Percentiles rank a stretch among this genome's conserved stretches.
Evolutionary conservation across 73 alveolate genomes (phyloP).

Genomic region (Blepharisma japonicum): DNA sequence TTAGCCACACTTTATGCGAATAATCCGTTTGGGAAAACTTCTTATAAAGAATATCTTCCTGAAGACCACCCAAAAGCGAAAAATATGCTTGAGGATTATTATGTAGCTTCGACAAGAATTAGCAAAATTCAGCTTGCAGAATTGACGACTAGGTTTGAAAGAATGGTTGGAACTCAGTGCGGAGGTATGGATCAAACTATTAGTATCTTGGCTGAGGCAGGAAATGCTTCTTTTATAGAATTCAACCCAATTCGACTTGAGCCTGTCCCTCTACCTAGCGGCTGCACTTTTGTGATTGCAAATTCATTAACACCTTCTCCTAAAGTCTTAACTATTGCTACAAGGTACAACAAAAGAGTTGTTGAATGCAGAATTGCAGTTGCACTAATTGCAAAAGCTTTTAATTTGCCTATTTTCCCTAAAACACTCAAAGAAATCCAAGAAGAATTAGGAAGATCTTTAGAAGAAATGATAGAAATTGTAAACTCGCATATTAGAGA

Average conservation of each 20-base stretch:
- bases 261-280: constrained; percentile 62
- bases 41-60: constrained; percentile 29
- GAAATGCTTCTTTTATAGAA: constrained; percentile 62
- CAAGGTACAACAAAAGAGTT: constrained; percentile 80
- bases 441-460: constrained; percentile 40
- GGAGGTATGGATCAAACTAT: constrained; percentile 92
- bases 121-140: constrained; percentile 45
- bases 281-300: constrained; percentile 68
- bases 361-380: constrained; percentile 81
- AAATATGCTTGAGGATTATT: constrained; percentile 22
- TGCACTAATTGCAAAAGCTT: neutral
- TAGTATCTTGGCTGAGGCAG: constrained; percentile 72
- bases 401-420: neutral
- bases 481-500: constrained; percentile 41
- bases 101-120: constrained; percentile 21
- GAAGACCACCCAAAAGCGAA: constrained; percentile 15
- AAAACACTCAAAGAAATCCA: constrained; percentile 43
- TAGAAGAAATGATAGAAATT: constrained; percentile 55
- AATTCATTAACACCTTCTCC: constrained; percentile 79
- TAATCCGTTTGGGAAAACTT: constrained; percentile 31
- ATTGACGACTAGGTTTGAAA: constrained; percentile 50
- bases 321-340: constrained; percentile 60
- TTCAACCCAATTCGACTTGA: constrained; percentile 39
- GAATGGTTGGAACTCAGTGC: constrained; percentile 82
- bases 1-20: constrained; percentile 67